Evolutionary conservation across 148 eudicot genomes (phyloP).

Genomic region (Chenopodium quinoa): DNA sequence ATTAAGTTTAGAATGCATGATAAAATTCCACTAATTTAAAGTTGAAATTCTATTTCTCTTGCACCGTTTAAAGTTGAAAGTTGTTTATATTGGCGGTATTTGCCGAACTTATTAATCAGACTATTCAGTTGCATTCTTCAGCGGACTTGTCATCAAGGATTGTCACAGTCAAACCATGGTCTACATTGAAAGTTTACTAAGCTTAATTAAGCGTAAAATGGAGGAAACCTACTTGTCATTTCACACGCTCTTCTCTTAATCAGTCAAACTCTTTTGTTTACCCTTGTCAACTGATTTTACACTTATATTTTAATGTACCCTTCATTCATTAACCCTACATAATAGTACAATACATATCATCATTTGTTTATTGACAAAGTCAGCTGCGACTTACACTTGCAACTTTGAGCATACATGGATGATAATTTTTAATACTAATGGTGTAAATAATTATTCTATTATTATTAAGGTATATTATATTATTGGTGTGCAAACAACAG

Average conservation of each 20-base stretch:
- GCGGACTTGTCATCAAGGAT: neutral
- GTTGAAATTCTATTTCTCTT: neutral
- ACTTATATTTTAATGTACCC: neutral
- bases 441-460: neutral
- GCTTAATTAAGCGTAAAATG: constrained; percentile 16
- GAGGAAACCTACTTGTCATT: constrained; percentile 9
- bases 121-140: neutral
- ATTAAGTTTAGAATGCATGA: too few species aligned
- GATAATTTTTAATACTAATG: too few species aligned
- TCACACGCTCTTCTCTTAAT: neutral
- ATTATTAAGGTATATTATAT: too few species aligned
- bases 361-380: neutral
- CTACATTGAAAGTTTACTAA: neutral
- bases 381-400: neutral
- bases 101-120: neutral
- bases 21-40: too few species aligned
- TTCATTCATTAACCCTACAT: neutral
- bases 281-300: constrained; percentile 8
- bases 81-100: neutral
- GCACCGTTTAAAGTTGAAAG: neutral
- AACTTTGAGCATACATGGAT: too few species aligned
- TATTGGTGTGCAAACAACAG: too few species aligned
- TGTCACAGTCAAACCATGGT: constrained; percentile 2
- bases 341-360: too few species aligned
- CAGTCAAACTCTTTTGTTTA: constrained; percentile 8